Conservation (phyloP, 345 rosid species). For the Aegle marmelos region DNA sequence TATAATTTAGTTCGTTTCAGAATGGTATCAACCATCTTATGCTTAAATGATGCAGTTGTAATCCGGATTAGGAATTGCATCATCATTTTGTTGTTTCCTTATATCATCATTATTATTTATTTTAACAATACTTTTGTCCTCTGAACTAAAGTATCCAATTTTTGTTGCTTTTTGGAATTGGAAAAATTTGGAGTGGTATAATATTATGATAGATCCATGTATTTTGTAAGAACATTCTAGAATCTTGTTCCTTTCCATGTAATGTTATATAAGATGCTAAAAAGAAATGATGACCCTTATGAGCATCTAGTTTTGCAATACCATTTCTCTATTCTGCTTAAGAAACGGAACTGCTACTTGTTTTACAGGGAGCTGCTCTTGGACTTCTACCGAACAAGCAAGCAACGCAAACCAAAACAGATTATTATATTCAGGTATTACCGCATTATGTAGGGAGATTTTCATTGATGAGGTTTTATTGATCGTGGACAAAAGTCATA, state of each 20-base stretch:
- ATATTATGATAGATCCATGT: not conserved
- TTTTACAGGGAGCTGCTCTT: constrained; percentile 58
- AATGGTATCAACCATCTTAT: not conserved
- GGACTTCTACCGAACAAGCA: constrained; percentile 63
- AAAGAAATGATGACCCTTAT: not conserved
- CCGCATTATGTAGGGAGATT: not conserved
- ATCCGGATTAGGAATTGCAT: not conserved
- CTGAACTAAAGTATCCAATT: not conserved
- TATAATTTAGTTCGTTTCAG: not conserved
- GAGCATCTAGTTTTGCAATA: not conserved
- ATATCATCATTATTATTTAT: not conserved
- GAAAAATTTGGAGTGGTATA: not conserved
- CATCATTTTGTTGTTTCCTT: not conserved
- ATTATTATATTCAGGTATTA: constrained; percentile 80
- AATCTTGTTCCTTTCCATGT: not conserved
- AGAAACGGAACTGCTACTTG: constrained; percentile 7
- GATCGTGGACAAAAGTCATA: not conserved
- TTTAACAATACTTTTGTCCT: not conserved
- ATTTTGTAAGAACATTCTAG: not conserved
- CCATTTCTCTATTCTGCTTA: not conserved
- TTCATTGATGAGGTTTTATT: not conserved
- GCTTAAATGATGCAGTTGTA: not conserved
- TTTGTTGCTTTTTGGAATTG: not conserved
- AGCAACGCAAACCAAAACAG: constrained; percentile 56
- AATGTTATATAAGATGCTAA: not conserved